A percentile compares a stretch with the other conserved stretches of the same genome.
Conservation (phyloP, 192 early-diverging fungal genomes). For the Phycomyces blakesleeanus region DNA sequence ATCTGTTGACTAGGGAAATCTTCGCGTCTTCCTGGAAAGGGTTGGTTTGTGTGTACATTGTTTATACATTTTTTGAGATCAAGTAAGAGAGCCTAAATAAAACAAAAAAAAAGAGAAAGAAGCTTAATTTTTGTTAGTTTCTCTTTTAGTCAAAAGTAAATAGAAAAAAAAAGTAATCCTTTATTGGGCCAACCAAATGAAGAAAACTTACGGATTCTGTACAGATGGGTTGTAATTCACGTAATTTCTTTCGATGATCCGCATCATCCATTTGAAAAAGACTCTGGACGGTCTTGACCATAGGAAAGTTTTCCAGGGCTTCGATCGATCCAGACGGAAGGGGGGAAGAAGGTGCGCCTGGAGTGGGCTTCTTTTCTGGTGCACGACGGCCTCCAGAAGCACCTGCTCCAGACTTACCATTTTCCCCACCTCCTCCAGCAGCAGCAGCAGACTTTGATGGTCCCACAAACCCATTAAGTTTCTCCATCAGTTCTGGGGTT, state of each 20-base stretch:
- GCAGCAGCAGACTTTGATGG: constrained; percentile 12
- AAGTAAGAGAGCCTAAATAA: constrained; percentile 34
- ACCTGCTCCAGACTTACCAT: too few species aligned
- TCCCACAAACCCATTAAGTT: constrained; percentile 13
- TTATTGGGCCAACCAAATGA: background rate
- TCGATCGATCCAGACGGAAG: background rate
- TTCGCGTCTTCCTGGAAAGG: constrained; percentile 32
- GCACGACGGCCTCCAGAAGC: background rate
- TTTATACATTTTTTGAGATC: constrained; percentile 48
- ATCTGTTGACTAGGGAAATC: constrained; percentile 45
- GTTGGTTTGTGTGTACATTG: constrained; percentile 39
- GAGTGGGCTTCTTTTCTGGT: constrained; percentile 8
- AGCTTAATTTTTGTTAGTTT: background rate
- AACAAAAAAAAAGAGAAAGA: background rate
- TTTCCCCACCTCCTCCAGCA: too few species aligned
- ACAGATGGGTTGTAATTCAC: constrained; percentile 38
- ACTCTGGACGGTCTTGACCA: constrained; percentile 30
- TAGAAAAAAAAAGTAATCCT: background rate
- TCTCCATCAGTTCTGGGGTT: constrained; percentile 29
- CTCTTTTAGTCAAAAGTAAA: constrained; percentile 25
- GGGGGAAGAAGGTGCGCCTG: background rate
- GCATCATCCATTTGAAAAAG: constrained; percentile 40
- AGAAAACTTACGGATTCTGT: constrained; percentile 39
- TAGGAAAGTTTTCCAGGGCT: constrained; percentile 13
- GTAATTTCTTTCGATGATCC: constrained; percentile 35